Evolutionary conservation across 805 yeast species (phyloP).

Genomic region (Candida coquimbonensis): DNA sequence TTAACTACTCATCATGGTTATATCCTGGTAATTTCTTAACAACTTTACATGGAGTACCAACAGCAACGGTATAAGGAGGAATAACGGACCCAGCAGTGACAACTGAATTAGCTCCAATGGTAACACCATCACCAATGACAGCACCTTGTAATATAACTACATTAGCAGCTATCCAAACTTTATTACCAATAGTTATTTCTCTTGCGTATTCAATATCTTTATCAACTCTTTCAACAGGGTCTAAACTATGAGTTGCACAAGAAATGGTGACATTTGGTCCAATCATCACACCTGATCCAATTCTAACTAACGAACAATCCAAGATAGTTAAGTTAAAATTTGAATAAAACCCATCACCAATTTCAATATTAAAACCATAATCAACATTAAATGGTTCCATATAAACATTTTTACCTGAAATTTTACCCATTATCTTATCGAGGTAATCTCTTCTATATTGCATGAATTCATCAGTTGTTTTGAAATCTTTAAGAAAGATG

Average conservation of each 20-base stretch:
- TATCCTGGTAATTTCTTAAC: slow-evolving; percentile 25
- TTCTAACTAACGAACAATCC: slow-evolving; percentile 52
- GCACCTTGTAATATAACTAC: slow-evolving; percentile 57
- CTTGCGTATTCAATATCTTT: slow-evolving; percentile 41
- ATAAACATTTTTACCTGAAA: slow-evolving; percentile 27
- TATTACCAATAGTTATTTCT: slow-evolving; percentile 54
- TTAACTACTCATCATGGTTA: slow-evolving; percentile 4
- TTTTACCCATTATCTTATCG: slow-evolving; percentile 39
- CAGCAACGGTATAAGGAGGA: slow-evolving; percentile 48
- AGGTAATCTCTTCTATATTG: slow-evolving; percentile 33
- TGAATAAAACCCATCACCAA: slow-evolving; percentile 54
- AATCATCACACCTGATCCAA: slow-evolving; percentile 52
- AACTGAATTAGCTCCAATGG: slow-evolving; percentile 63
- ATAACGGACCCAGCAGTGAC: slow-evolving; percentile 45
- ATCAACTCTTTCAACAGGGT: slow-evolving; percentile 34
- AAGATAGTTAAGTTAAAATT: slow-evolving; percentile 49
- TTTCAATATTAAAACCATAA: slow-evolving; percentile 53
- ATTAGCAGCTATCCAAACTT: slow-evolving; percentile 62
- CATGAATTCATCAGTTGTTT: slow-evolving; percentile 21
- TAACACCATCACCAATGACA: slow-evolving; percentile 52
- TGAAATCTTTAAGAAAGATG: slow-evolving; percentile 20
- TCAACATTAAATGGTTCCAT: slow-evolving; percentile 54
- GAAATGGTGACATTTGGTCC: slow-evolving; percentile 59
- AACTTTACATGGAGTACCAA: slow-evolving; percentile 57
- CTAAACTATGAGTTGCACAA: slow-evolving; percentile 61